Conservation (phyloP, 306 rosid genomes). For the Hippophae rhamnoides region DNA sequence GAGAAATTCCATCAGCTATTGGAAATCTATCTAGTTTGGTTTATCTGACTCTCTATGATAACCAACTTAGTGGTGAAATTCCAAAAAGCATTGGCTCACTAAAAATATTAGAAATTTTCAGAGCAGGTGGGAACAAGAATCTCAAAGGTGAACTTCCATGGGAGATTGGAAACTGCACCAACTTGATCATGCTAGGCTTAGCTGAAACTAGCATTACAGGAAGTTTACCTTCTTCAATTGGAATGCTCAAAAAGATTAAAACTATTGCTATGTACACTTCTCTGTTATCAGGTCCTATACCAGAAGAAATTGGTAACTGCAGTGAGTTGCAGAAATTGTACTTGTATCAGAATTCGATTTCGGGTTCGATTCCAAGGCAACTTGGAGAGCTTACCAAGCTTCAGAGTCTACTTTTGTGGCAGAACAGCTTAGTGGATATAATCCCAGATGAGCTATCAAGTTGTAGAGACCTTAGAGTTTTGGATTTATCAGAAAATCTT, state of each 20-base stretch:
- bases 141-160: constrained; percentile 61
- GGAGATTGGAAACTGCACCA: constrained; percentile 82
- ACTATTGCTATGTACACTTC: constrained; percentile 64
- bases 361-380: constrained; percentile 53
- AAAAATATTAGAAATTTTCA: constrained; percentile 41
- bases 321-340: constrained; percentile 56
- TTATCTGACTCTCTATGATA: constrained; percentile 57
- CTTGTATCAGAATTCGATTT: constrained; percentile 63
- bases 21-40: constrained; percentile 59
- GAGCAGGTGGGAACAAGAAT: constrained; percentile 71
- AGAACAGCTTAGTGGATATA: constrained; percentile 51
- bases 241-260: constrained; percentile 46
- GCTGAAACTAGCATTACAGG: constrained; percentile 82
- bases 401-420: constrained; percentile 56
- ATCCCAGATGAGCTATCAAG: constrained; percentile 62
- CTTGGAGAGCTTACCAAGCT: constrained; percentile 58
- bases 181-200: constrained; percentile 63
- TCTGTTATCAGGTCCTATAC: constrained; percentile 54
- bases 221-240: constrained; percentile 58
- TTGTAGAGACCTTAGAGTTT: constrained; percentile 43
- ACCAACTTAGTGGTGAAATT: constrained; percentile 51
- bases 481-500: constrained; percentile 67
- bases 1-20: constrained; percentile 41
- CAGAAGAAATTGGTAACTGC: constrained; percentile 86
- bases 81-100: constrained; percentile 63